A percentile compares a stretch with the other conserved stretches of the same genome.
phyloP scores from a whole-genome alignment of 169 alveolate genomes.

The Ophryocystis elektroscirrha region DNA sequence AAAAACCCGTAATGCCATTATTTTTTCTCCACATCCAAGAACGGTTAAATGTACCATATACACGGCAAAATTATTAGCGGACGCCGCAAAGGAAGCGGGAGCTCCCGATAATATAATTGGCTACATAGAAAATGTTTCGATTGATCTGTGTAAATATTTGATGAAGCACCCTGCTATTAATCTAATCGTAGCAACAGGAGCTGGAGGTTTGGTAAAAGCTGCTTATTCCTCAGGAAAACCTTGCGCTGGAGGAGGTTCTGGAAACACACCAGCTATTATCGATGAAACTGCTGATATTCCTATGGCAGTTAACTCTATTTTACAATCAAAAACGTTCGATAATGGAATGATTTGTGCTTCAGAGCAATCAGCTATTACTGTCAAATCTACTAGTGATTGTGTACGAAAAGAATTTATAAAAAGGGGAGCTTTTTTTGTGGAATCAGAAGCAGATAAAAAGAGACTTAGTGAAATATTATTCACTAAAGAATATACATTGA shows the following conservation, averaged over 20 bases:
- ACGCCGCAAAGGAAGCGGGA: conserved; percentile 27
- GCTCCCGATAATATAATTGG: conserved; percentile 22
- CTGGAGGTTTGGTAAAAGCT: conserved; percentile 18
- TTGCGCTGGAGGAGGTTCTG: conserved; percentile 27
- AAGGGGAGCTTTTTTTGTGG: conserved; percentile 12
- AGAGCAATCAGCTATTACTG: conserved; percentile 16
- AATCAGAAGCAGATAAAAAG: too few species aligned
- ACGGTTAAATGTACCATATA: conserved; percentile 14
- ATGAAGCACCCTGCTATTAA: conserved; percentile 18
- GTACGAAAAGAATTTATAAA: conserved; percentile 6
- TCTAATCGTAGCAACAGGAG: conserved; percentile 26
- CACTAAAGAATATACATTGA: conserved; percentile 14
- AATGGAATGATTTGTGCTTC: conserved; percentile 24
- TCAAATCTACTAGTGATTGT: conserved; percentile 12
- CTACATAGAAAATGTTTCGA: conserved; percentile 19
- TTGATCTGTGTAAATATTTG: conserved; percentile 7
- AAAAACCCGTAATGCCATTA: conserved; percentile 21
- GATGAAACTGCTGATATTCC: conserved; percentile 21
- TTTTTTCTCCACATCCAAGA: conserved; percentile 26
- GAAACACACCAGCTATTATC: conserved; percentile 22
- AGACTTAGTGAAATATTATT: conserved; percentile 14
- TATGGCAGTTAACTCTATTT: conserved; percentile 21
- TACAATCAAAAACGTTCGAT: conserved; percentile 18
- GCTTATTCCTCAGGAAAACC: conserved; percentile 30
- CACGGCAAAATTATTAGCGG: conserved; percentile 17